Evolutionary conservation across 352 stramenopile genomes (phyloP), one percentile per base, ranked within the genome.

Genomic region (Globisporangium barbulae): DNA sequence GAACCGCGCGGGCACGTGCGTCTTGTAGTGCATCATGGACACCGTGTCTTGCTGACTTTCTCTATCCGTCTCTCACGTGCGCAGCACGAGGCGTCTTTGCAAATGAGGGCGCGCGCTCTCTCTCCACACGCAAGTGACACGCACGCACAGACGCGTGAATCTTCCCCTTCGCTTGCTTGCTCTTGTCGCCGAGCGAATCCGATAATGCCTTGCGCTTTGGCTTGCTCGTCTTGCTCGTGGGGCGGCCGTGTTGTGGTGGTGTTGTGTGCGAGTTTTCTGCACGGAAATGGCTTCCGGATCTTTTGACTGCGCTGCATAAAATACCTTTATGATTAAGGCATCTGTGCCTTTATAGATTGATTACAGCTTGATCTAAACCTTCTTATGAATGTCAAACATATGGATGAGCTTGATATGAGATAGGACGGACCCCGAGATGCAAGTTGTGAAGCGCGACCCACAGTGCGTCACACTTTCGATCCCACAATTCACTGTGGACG

Each of bases 1-100:
- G 65, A 93, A 90, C 54, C 86, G 84, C 65, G 81, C 81, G 19
- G 86, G 86, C 70, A 88, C 82, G 72, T 95, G 86, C 45, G 86
- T 95, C 71, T 91, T 91, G 73, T 95, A 95, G 67, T 95, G 85
- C 81, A 93, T 93, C 58, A 63, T 68, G 33, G 10, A 52, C 31
- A 21, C 9, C 13, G 44, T 30, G 30, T 54, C 45, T 42, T 62
- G n/a, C 15, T 25, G 9, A 10, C 35, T 48, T n/a, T n/a, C 19
- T 25, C 15, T 21, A 22, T 33, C 7, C 7, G 12, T 37, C 5
- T 17, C 19, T 28, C 15, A 56, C 49, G 17, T 56, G 28, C 35
- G 37, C 39, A 61, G 55, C 25, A 48, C 7, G 19, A 15, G 21
- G 37, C 13, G 39, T 60, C 35, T 60, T 47, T 45, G 35, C 12